Evolutionary conservation across 164 flowering plant species (phyloP), one percentile per base, ranked within the genome.

Genomic region (Stephania japonica): DNA sequence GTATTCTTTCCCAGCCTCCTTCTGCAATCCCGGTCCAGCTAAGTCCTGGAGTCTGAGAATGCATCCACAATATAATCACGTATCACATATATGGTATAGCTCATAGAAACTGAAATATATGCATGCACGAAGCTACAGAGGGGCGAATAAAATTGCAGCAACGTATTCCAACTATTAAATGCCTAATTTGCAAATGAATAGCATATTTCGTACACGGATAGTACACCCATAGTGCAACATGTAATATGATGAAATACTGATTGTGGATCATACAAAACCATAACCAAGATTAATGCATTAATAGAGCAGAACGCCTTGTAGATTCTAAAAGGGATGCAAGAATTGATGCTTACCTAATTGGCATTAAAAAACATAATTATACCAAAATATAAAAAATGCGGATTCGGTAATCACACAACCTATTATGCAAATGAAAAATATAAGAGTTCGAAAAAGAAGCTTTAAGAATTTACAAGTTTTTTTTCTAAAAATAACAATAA

Each of bases 21-120:
- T 27, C 1, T 83, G 87, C 21, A 93, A 93, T 67, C 93, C 99
- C 79, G 93, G 91, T 75, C 99, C 99, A 74, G 94, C 86, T 64
- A 95, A 59, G 74, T 93, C 99, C 82, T 84, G 90, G 80, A 95
- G 97, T 90, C 99, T 95, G 84, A 18, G 70, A 77, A 67, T 24
- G 47, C n/a, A 49, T 70, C 42, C 68, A 76, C 32, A 21, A 59
- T 56, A 24, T 43, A 71, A 1, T 26, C 50, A 69, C 21, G 47
- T 2, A 13, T 13, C 16, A 53, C 1, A 12, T 44, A 44, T 44
- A 1, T 44, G 50, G 13, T 44, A 44, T 6, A 44, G 50, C 50
- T 53, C 61, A 53, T 19, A 53, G 61, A 4, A 53, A 53, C 61
- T 53, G 61, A 53, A 53, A 53, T 53, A 16, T 12, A 53, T 53